Conservation (phyloP, 257 asterid genomes). For the Solanum etuberosum region DNA sequence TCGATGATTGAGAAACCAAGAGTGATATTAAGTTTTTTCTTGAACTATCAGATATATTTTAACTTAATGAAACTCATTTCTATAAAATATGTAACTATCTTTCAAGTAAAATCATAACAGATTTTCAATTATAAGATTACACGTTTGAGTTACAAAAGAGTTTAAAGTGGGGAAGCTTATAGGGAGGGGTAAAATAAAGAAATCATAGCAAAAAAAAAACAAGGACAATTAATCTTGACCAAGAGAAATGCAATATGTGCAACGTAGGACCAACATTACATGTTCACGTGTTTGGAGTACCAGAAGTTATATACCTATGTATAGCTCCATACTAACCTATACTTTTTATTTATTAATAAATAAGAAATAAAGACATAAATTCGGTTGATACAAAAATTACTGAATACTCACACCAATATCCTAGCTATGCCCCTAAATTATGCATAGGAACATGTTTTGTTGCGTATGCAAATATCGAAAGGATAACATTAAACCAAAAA, state of each 20-base stretch:
- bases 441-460: not conserved
- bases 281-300: not conserved
- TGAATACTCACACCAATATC: not conserved
- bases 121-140: no score
- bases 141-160: not conserved
- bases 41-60: no score
- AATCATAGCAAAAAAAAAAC: no score
- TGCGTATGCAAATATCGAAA: not conserved
- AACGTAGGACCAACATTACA: not conserved
- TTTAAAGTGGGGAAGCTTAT: not conserved
- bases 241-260: not conserved
- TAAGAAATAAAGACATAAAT: not conserved
- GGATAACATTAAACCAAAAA: not conserved
- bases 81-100: not conserved
- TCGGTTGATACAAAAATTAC: not conserved
- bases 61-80: not conserved
- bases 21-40: not conserved
- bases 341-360: not conserved
- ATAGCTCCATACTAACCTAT: not conserved
- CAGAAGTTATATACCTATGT: not conserved
- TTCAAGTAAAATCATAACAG: not conserved
- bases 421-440: not conserved
- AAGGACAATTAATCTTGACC: not conserved
- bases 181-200: no score
- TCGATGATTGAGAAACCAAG: not conserved